phyloP scores from a whole-genome alignment of 306 rosid genomes.

The Pterocarpus santalinus region DNA sequence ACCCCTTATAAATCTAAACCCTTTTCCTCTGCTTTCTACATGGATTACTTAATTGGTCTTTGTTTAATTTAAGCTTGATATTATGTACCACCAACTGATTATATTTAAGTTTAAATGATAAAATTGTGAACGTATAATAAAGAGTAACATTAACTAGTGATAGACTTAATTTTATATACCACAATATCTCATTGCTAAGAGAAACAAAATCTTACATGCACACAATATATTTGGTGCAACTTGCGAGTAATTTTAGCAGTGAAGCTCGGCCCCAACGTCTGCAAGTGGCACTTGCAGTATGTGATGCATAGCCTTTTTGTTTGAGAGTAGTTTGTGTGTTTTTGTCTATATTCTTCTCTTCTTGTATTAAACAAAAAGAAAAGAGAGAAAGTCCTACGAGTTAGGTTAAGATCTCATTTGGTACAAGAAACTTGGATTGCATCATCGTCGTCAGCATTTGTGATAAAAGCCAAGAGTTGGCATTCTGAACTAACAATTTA shows the following conservation, averaged over 20 bases:
- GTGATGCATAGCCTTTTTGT: too few species aligned
- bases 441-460: neutral
- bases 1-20: neutral
- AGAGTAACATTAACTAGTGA: neutral
- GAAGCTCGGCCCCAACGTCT: neutral
- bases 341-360: too few species aligned
- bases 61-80: neutral
- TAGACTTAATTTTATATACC: neutral
- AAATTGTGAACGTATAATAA: neutral
- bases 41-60: neutral
- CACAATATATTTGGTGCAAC: neutral
- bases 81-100: neutral
- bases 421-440: neutral
- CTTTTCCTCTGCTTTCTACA: neutral
- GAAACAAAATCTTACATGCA: neutral
- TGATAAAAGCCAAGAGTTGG: neutral
- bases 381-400: too few species aligned
- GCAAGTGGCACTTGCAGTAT: slow-evolving; percentile 2
- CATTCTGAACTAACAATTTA: neutral
- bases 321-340: too few species aligned
- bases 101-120: neutral
- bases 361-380: too few species aligned
- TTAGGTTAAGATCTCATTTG: neutral
- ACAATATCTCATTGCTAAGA: neutral
- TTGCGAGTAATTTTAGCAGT: neutral